These are phyloP conservation scores for Spathaspora sp. DNA, from an alignment of 1,139 yeast genomes.

Conservation along the genomic window DNA sequence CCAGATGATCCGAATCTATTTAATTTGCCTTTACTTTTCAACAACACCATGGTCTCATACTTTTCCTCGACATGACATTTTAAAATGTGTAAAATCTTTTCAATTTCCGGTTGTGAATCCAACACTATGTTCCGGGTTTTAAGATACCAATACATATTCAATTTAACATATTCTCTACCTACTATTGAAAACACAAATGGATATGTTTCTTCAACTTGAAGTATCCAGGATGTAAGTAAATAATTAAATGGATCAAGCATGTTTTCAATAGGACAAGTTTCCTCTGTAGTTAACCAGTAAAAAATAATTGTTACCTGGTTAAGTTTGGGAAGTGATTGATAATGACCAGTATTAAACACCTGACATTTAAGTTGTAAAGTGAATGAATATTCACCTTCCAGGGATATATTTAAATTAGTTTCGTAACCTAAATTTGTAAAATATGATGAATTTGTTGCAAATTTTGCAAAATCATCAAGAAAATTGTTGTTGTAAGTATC, in stretches of 20 bases:
- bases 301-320: conserved; percentile 4
- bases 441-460: conserved; percentile 8
- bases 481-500: conserved; percentile 10
- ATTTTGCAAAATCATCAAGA: conserved; percentile 7
- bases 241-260: conserved; percentile 28
- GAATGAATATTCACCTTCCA: conserved; percentile 11
- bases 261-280: conserved; percentile 11
- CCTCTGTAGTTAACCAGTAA: conserved; percentile 6
- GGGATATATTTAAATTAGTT: conserved; percentile 12
- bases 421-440: conserved; percentile 16
- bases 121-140: conserved; percentile 4
- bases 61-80: conserved; percentile 3
- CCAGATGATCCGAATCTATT: neutral
- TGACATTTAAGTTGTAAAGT: conserved; percentile 21
- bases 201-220: conserved; percentile 28
- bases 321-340: neutral
- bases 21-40: neutral
- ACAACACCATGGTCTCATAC: conserved; percentile 2
- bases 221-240: conserved; percentile 26
- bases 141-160: conserved; percentile 21
- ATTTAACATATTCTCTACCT: conserved; percentile 28
- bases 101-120: conserved; percentile 3
- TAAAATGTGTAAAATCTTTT: conserved; percentile 4
- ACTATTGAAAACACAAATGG: conserved; percentile 40
- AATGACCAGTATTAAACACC: conserved; percentile 15